A percentile compares a stretch with the other conserved stretches of the same genome.
Conservation (phyloP, 129 eudicot species). For the Arctium lappa region DNA sequence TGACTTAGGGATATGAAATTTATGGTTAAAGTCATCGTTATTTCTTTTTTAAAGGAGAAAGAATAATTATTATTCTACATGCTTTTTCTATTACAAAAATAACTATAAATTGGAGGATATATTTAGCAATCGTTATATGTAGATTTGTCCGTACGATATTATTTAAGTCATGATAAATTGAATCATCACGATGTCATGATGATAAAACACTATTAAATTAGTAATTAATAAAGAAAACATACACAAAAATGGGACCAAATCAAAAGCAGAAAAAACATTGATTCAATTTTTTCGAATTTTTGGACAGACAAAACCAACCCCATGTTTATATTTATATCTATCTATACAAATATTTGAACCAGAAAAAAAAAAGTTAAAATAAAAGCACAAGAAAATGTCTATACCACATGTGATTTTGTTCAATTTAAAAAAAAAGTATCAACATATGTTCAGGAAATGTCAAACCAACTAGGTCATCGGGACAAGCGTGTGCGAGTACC, state of each 20-base stretch:
- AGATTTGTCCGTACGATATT: not conserved
- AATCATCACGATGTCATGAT: conserved; percentile 15
- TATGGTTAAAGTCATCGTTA: not conserved
- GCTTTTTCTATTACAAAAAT: not conserved
- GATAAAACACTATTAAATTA: conserved; percentile 2
- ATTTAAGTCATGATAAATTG: conserved; percentile 6
- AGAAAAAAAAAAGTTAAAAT: too few relatives aligned
- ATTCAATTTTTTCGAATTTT: not conserved
- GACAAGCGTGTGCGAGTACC: too few relatives aligned
- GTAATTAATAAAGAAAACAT: not conserved
- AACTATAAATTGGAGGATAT: not conserved
- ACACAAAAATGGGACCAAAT: not conserved
- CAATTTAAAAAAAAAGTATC: too few relatives aligned
- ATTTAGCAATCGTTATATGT: too few relatives aligned
- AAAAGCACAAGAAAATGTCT: too few relatives aligned
- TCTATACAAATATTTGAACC: too few relatives aligned
- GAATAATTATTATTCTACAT: not conserved
- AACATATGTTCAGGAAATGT: too few relatives aligned
- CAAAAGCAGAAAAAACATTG: not conserved
- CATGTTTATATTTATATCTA: not conserved
- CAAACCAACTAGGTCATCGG: too few relatives aligned
- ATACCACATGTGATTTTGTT: not conserved
- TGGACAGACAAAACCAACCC: conserved; percentile 27
- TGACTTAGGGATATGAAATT: too few relatives aligned
- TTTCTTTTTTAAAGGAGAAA: not conserved